A percentile compares a stretch with the other conserved stretches of the same genome.
These are phyloP conservation scores for Obba rivulosa DNA, from an alignment of 768 basidiomycete genomes.

Conservation along the genomic window DNA sequence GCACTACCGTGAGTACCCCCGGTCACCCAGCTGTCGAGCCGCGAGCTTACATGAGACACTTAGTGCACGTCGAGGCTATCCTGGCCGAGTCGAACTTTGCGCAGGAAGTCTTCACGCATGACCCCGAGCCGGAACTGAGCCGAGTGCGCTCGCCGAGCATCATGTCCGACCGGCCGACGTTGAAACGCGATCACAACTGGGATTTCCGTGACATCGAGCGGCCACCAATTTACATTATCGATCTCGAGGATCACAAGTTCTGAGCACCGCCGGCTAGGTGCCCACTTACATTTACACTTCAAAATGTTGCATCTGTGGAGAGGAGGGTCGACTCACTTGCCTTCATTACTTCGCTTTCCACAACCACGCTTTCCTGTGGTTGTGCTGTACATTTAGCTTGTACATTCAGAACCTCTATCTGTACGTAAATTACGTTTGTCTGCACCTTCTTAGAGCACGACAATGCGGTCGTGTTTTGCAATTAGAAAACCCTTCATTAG, in stretches of 20 bases:
- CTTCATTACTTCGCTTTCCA: too few relatives aligned
- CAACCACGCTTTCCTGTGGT: too few relatives aligned
- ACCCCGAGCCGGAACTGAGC: conserved; percentile 4
- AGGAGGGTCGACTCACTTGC: too few relatives aligned
- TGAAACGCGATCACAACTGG: conserved; percentile 7
- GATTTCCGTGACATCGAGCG: conserved; percentile 13
- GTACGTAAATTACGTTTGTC: too few relatives aligned
- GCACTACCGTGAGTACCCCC: conserved; percentile 42
- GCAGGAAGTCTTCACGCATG: conserved; percentile 20
- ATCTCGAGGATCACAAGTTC: conserved; percentile 2
- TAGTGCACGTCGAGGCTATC: conserved; percentile 15
- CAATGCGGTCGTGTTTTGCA: too few relatives aligned
- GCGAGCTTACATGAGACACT: background rate
- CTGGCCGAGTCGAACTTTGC: conserved; percentile 23
- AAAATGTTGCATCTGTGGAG: too few relatives aligned
- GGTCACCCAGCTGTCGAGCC: background rate
- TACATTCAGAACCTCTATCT: too few relatives aligned
- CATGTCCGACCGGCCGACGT: background rate
- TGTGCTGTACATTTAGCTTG: too few relatives aligned
- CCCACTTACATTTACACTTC: too few relatives aligned
- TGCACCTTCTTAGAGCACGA: too few relatives aligned
- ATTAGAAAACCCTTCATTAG: too few relatives aligned
- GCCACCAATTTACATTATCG: conserved; percentile 18
- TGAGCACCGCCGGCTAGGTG: too few relatives aligned
- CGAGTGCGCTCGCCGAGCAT: background rate